A percentile compares a stretch with the other conserved stretches of the same genome.
Conservation (phyloP, 768 basidiomycete species). For the Mycena metata region DNA sequence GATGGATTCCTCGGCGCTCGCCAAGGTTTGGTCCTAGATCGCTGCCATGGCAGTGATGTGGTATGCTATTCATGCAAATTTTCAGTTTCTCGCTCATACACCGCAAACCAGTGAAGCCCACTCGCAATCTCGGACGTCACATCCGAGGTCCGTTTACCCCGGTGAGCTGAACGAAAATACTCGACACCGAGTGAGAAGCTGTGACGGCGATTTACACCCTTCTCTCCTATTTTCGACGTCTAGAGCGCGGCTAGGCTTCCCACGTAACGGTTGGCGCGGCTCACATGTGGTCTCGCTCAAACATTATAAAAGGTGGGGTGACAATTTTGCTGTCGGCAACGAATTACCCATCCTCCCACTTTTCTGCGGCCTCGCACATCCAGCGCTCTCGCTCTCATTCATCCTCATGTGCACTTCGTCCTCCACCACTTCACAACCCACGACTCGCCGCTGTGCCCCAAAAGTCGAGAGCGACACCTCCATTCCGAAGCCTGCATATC, state of each 20-base stretch:
- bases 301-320: slow-evolving; percentile 8
- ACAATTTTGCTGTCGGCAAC: not conserved
- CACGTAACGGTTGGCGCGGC: not conserved
- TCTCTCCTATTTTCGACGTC: not conserved
- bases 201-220: not conserved
- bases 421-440: slow-evolving; percentile 3
- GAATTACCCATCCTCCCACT: not conserved
- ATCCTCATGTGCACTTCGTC: slow-evolving; percentile 26
- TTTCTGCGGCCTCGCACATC: not conserved
- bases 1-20: too few species aligned
- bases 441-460: not conserved
- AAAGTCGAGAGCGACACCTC: slow-evolving; percentile 2
- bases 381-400: not conserved
- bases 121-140: slow-evolving; percentile 5
- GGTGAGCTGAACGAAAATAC: not conserved
- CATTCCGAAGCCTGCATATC: slow-evolving; percentile 11
- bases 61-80: not conserved
- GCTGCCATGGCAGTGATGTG: not conserved
- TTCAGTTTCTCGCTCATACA: too few species aligned
- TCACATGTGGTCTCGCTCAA: not conserved
- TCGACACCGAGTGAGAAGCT: slow-evolving; percentile 3
- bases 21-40: too few species aligned
- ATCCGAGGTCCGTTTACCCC: slow-evolving; percentile 10
- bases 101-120: too few species aligned
- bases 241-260: not conserved